A percentile compares a stretch with the other conserved stretches of the same genome.
Evolutionary conservation across 345 rosid genomes (phyloP).

Genomic region (Gossypium ekmanianum): DNA sequence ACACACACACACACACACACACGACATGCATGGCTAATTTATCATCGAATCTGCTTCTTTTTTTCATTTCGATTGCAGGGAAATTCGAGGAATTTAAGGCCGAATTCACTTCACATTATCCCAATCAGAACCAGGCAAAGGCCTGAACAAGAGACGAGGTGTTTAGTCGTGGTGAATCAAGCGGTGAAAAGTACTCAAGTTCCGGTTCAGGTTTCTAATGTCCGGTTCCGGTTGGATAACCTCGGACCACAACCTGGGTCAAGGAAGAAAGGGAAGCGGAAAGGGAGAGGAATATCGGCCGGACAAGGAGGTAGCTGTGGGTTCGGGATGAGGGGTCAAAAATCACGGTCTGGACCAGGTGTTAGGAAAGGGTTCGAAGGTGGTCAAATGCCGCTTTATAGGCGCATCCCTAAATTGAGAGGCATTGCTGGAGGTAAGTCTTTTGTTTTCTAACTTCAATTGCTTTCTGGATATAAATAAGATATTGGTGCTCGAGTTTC

Average conservation of each 20-base stretch:
- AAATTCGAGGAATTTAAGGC: conserved; percentile 28
- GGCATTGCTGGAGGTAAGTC: conserved; percentile 34
- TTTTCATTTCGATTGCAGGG: conserved; percentile 24
- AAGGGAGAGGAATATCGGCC: conserved; percentile 86
- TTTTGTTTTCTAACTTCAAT: neutral
- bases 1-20: neutral
- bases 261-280: conserved; percentile 80
- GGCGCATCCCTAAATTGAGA: conserved; percentile 83
- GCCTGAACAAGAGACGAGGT: neutral
- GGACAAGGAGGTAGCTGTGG: conserved; percentile 95
- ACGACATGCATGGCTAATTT: neutral
- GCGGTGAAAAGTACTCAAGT: conserved; percentile 21
- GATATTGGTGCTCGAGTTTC: no score
- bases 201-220: conserved; percentile 19
- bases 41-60: neutral
- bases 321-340: conserved; percentile 98
- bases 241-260: conserved; percentile 92
- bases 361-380: conserved; percentile 87
- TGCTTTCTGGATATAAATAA: neutral
- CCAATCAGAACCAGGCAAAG: conserved; percentile 18
- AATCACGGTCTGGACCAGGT: conserved; percentile 91
- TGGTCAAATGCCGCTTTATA: conserved; percentile 91
- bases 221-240: conserved; percentile 66
- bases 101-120: conserved; percentile 24
- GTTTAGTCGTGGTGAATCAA: conserved; percentile 35